Evolutionary conservation across 768 basidiomycete genomes (phyloP).

Genomic region (Lentinula aciculospora): DNA sequence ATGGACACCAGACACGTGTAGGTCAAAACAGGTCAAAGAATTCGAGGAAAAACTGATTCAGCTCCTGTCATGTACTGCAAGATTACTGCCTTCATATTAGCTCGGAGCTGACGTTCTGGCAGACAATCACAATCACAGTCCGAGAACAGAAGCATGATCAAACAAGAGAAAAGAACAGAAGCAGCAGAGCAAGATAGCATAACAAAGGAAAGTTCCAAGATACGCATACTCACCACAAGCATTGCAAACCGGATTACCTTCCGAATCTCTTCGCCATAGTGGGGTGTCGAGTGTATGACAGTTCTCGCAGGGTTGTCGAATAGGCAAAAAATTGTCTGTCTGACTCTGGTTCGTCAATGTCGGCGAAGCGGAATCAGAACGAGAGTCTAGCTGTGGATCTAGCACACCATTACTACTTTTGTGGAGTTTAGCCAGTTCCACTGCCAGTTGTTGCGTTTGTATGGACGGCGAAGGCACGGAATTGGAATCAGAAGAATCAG

Average conservation of each 20-base stretch:
- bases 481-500: background rate
- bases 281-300: slow-evolving; percentile 78
- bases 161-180: background rate
- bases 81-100: background rate
- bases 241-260: slow-evolving; percentile 84
- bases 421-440: background rate
- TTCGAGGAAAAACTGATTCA: too few relatives aligned
- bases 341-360: slow-evolving; percentile 15
- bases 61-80: too few relatives aligned
- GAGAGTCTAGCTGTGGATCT: background rate
- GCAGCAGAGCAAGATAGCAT: background rate
- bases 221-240: slow-evolving; percentile 68
- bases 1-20: background rate
- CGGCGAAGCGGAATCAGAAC: background rate
- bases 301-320: slow-evolving; percentile 57
- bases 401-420: background rate
- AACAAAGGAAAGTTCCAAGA: background rate
- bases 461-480: background rate
- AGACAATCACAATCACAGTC: background rate
- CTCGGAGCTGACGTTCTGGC: background rate
- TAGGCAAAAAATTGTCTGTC: slow-evolving; percentile 15
- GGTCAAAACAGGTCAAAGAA: background rate
- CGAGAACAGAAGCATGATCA: background rate
- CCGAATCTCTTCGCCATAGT: slow-evolving; percentile 77
- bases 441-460: background rate